Percentiles rank a stretch among this genome's conserved stretches.
These are phyloP conservation scores for Xerocomus amazonicus DNA, from an alignment of 1,284 basidiomycete genomes.

Conservation along the genomic window DNA sequence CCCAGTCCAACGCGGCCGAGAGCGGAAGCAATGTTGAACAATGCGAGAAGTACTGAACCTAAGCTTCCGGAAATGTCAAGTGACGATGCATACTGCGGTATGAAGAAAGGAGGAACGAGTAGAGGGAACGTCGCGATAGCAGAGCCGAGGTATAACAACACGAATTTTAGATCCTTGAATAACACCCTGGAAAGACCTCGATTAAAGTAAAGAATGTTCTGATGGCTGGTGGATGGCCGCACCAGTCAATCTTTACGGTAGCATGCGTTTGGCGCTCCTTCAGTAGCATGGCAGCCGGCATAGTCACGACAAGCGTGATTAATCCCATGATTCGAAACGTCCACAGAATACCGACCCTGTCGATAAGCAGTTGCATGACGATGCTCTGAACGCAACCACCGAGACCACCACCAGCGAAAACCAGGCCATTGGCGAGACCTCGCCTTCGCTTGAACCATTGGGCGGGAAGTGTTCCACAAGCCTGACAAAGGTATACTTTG, in stretches of 20 bases:
- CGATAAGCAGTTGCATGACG: conserved; percentile 28
- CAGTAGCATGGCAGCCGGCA: conserved; percentile 33
- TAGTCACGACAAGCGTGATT: conserved; percentile 24
- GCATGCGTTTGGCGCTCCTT: conserved; percentile 28
- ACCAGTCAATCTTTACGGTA: conserved; percentile 19
- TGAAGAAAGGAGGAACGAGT: conserved; percentile 37
- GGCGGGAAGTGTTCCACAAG: conserved; percentile 30
- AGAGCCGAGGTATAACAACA: conserved; percentile 34
- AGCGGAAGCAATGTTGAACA: conserved; percentile 35
- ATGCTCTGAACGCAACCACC: conserved; percentile 34
- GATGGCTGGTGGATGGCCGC: conserved; percentile 7
- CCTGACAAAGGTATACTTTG: conserved; percentile 9
- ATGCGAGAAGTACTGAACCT: conserved; percentile 28
- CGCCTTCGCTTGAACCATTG: conserved; percentile 34
- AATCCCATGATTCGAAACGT: conserved; percentile 35
- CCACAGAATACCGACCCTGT: conserved; percentile 35
- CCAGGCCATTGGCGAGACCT: conserved; percentile 35
- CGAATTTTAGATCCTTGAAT: conserved; percentile 34
- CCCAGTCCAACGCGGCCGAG: conserved; percentile 32
- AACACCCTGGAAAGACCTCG: conserved; percentile 24
- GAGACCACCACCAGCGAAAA: conserved; percentile 33
- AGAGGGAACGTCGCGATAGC: conserved; percentile 36
- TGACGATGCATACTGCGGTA: conserved; percentile 34
- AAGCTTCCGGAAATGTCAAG: conserved; percentile 26
- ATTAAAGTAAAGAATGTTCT: conserved; percentile 6